Conservation (phyloP, 1,284 basidiomycete species). For the Singerocomus rubriflavus region DNA sequence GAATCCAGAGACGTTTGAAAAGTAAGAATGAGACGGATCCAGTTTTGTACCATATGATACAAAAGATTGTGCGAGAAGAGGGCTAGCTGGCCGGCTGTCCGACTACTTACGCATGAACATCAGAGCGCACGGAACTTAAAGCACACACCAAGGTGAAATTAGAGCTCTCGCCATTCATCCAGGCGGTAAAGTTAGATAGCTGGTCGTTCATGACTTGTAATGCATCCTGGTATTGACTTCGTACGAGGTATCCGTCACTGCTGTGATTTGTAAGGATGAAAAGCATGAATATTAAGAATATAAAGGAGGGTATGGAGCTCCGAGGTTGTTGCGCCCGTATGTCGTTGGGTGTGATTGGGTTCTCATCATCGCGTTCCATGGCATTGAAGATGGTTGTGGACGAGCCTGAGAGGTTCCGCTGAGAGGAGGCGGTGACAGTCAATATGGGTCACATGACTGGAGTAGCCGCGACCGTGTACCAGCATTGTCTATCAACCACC, state of each 20-base stretch:
- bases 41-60: slow-evolving; percentile 44
- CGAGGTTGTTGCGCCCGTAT: slow-evolving; percentile 21
- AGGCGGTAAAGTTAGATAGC: slow-evolving; percentile 66
- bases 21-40: slow-evolving; percentile 52
- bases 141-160: slow-evolving; percentile 67
- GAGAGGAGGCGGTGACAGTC: too few relatives aligned
- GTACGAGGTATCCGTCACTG: slow-evolving; percentile 57
- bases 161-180: slow-evolving; percentile 64
- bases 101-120: slow-evolving; percentile 43
- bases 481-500: background rate
- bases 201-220: slow-evolving; percentile 55
- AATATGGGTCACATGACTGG: slow-evolving; percentile 20
- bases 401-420: background rate
- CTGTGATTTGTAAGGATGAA: slow-evolving; percentile 73
- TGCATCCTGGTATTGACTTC: slow-evolving; percentile 63
- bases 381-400: slow-evolving; percentile 7
- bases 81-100: slow-evolving; percentile 42
- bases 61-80: slow-evolving; percentile 50
- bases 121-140: background rate
- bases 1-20: slow-evolving; percentile 73
- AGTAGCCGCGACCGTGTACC: background rate
- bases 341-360: slow-evolving; percentile 10
- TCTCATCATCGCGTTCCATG: slow-evolving; percentile 33
- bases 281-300: slow-evolving; percentile 69
- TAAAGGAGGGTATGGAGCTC: slow-evolving; percentile 57